A percentile compares a stretch with the other conserved stretches of the same genome.
These are phyloP conservation scores for Chenopodium formosanum DNA, from an alignment of 148 eudicot genomes.

Conservation along the genomic window DNA sequence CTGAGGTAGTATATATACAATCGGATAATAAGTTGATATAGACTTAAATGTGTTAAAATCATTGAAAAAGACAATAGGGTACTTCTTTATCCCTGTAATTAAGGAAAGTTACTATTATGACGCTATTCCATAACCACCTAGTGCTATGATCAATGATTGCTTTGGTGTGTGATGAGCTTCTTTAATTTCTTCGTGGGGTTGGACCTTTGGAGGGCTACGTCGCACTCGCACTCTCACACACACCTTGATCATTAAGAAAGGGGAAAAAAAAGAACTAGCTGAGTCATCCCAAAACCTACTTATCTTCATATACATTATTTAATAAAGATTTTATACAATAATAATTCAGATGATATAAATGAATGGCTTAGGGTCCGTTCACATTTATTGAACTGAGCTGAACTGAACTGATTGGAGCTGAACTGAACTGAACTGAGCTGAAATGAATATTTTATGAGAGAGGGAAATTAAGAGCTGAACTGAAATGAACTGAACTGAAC, in stretches of 20 bases:
- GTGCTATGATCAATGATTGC: background rate
- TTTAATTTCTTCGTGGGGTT: background rate
- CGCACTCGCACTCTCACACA: background rate
- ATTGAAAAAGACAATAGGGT: background rate
- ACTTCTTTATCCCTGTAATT: background rate
- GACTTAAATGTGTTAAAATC: background rate
- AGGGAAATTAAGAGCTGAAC: too few species aligned
- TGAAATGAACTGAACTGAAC: too few species aligned
- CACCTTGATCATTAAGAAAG: background rate
- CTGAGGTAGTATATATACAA: too few species aligned
- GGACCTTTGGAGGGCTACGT: background rate
- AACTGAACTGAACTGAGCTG: too few species aligned
- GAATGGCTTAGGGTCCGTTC: background rate
- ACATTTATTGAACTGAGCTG: too few species aligned
- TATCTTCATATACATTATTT: background rate
- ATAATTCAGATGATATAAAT: background rate
- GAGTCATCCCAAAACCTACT: constrained; percentile 13
- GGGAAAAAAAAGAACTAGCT: background rate
- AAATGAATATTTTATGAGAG: too few species aligned
- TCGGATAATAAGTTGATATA: background rate
- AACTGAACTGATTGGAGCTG: too few species aligned
- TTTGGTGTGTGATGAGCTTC: background rate
- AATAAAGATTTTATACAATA: background rate
- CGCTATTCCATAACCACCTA: background rate
- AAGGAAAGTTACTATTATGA: background rate